Evolutionary conservation across 306 rosid species (phyloP).

Genomic region (Corylus americana): DNA sequence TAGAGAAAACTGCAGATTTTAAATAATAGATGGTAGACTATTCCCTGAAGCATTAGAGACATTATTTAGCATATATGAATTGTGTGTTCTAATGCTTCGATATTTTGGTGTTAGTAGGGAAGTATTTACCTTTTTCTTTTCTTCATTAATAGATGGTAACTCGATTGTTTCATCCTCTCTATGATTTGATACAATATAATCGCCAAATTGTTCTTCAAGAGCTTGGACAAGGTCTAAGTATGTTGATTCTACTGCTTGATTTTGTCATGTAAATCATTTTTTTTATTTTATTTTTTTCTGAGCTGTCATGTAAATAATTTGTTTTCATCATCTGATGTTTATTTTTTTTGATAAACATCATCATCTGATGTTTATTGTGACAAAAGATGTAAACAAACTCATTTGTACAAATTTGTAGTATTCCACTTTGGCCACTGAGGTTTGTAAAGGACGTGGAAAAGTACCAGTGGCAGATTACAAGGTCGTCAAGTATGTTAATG

Average conservation of each 20-base stretch:
- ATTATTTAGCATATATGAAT: background rate
- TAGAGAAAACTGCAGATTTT: no score
- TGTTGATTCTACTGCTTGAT: slow-evolving; percentile 4
- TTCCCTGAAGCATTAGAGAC: background rate
- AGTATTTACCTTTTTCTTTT: background rate
- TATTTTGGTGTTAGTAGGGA: background rate
- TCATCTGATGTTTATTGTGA: slow-evolving; percentile 21
- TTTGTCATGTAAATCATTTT: slow-evolving; percentile 11
- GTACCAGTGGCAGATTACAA: slow-evolving; percentile 97
- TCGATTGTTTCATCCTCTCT: background rate
- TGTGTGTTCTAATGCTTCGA: background rate
- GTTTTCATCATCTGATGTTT: slow-evolving; percentile 21
- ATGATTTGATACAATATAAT: background rate
- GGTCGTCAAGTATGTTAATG: slow-evolving; percentile 61
- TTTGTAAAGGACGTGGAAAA: slow-evolving; percentile 81
- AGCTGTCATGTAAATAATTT: slow-evolving; percentile 2
- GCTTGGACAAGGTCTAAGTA: background rate
- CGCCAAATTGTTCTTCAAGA: background rate
- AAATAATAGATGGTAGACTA: background rate
- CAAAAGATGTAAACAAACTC: slow-evolving; percentile 21
- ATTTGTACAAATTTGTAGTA: slow-evolving; percentile 55
- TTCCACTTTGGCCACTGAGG: slow-evolving; percentile 83
- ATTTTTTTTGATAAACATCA: no score
- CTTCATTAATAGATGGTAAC: background rate
- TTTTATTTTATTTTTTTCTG: background rate